Evolutionary conservation across 345 rosid species (phyloP).

Genomic region (Bruguiera parviflora): DNA sequence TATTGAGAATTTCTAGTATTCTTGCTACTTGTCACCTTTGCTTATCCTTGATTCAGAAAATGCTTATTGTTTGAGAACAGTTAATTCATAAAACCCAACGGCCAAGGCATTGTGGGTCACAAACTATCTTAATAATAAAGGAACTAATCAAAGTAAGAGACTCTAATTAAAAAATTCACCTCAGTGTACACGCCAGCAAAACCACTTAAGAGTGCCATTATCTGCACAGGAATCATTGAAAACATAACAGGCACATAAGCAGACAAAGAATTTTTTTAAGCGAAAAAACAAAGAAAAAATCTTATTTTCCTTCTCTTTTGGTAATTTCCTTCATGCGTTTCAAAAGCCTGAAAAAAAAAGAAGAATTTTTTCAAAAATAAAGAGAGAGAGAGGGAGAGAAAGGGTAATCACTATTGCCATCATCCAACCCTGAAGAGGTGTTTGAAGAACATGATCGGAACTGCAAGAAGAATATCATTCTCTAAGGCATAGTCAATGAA

Average conservation of each 20-base stretch:
- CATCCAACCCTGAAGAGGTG: conserved; percentile 85
- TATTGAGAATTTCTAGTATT: conserved; percentile 3
- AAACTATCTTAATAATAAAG: background rate
- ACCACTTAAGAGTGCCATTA: conserved; percentile 96
- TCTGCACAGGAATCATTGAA: conserved; percentile 36
- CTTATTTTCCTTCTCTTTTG: conserved; percentile 2
- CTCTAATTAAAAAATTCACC: conserved; percentile 35
- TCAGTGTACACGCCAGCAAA: conserved; percentile 98
- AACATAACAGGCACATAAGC: background rate
- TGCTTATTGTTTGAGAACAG: background rate
- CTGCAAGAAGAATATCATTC: conserved; percentile 37
- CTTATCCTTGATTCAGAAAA: conserved; percentile 3
- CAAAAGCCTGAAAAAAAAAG: conserved; percentile 5
- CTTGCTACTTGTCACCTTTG: background rate
- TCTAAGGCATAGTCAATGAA: conserved; percentile 4
- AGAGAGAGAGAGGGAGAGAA: background rate
- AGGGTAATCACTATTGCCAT: conserved; percentile 86
- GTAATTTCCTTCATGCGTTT: conserved; percentile 7
- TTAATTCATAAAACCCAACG: conserved; percentile 3
- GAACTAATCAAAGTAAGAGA: background rate
- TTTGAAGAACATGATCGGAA: conserved; percentile 90
- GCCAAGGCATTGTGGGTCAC: background rate
- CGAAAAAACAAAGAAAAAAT: background rate
- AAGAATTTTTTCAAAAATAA: no score
- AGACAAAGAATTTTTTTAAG: background rate